Percentiles rank a stretch among this genome's conserved stretches.
Evolutionary conservation across 169 alveolate genomes (phyloP).

Genomic region (Perkinsus chesapeaki): DNA sequence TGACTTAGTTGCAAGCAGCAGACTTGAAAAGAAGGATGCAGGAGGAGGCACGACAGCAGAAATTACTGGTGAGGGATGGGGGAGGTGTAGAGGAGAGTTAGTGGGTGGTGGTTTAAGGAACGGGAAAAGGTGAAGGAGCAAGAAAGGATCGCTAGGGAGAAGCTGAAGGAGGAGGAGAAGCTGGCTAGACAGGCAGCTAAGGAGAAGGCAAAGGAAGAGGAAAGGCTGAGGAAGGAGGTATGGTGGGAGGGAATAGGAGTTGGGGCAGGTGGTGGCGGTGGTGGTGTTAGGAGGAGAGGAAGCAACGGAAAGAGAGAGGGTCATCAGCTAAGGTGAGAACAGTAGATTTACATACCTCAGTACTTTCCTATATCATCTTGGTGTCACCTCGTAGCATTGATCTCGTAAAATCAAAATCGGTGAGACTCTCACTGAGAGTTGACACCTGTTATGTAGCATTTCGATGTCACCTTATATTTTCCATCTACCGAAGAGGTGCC

Average conservation of each 20-base stretch:
- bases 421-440: too few relatives aligned
- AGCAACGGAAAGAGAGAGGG: not conserved
- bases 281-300: not conserved
- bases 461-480: too few relatives aligned
- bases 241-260: not conserved
- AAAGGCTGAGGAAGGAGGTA: not conserved
- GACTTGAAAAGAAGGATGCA: not conserved
- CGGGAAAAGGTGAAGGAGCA: not conserved
- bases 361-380: too few relatives aligned
- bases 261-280: not conserved
- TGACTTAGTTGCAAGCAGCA: not conserved
- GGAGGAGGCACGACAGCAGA: not conserved
- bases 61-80: not conserved
- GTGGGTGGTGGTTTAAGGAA: not conserved
- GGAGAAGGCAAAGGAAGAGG: not conserved
- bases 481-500: too few relatives aligned
- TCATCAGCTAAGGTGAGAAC: not conserved
- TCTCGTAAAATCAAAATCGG: too few relatives aligned
- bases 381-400: too few relatives aligned
- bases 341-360: too few relatives aligned
- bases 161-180: not conserved
- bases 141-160: not conserved
- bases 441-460: too few relatives aligned
- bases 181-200: not conserved
- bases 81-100: not conserved